A percentile compares a stretch with the other conserved stretches of the same genome.
phyloP scores from a whole-genome alignment of 2,329 filamentous ascomycete species.

The Neoscytalidium dimidiatum region DNA sequence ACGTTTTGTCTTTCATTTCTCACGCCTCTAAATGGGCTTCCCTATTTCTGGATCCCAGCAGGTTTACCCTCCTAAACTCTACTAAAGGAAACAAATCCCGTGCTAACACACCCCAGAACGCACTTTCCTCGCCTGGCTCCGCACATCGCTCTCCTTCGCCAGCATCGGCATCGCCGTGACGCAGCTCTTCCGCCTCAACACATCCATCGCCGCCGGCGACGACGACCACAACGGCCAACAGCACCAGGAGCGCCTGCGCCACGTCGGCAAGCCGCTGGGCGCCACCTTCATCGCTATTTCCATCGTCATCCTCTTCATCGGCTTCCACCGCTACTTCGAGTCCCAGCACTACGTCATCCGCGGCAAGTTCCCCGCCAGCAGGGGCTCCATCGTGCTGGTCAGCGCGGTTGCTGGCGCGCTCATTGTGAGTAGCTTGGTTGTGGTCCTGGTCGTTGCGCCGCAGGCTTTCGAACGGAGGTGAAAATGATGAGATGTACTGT shows the following conservation, averaged over 20 bases:
- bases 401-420: conserved; percentile 62
- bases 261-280: conserved; percentile 72
- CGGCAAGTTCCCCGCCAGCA: conserved; percentile 77
- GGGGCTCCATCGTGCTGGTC: conserved; percentile 73
- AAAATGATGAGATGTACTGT: neutral
- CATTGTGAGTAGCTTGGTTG: conserved; percentile 61
- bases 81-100: neutral
- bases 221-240: conserved; percentile 19
- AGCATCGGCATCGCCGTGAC: conserved; percentile 82
- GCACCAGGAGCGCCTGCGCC: conserved; percentile 48
- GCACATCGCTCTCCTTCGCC: conserved; percentile 79
- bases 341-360: conserved; percentile 77
- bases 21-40: neutral
- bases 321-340: conserved; percentile 77
- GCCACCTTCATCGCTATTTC: conserved; percentile 75
- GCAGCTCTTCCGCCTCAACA: conserved; percentile 82
- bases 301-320: conserved; percentile 73
- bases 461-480: conserved; percentile 42
- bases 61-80: neutral
- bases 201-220: conserved; percentile 48
- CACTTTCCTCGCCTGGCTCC: conserved; percentile 83
- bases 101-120: conserved; percentile 58
- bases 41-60: no score
- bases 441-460: conserved; percentile 59
- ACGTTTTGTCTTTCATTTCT: conserved; percentile 26